Evolutionary conservation across 305 asterid species (phyloP), one percentile per base, ranked within the genome.

Genomic region (Caryopteris hybrid): DNA sequence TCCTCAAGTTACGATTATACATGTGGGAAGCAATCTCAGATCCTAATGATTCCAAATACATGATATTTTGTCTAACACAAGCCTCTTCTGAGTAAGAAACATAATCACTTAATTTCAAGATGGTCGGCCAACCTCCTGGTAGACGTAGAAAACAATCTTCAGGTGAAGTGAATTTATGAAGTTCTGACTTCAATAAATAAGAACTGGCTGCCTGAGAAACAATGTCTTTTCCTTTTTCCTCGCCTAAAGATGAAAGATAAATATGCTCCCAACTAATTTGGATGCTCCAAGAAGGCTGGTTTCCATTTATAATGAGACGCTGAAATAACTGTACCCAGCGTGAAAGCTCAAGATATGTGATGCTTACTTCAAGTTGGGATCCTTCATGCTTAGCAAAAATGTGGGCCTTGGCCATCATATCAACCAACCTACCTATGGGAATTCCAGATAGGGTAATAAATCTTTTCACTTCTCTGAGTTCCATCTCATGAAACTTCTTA

Each of bases 91-190:
- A 78, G 77, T 84, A 75, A 70, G 72, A 74, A 64, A 89, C 83
- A 71, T 77, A 86, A 80, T 91, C 97, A 76, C 83, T 80, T 61
- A 86, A 54, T 72, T 76, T 88, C 86, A 95, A 78, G 65, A 95
- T 96, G 45, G 75, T 58, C 47, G 99, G 98, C 99, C 99, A 95
- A 27, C 96, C 97, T 64, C 96, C 98, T 9, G 97, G 99, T 74
- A 84, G 66, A 73, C 79, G 76, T 60, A 91, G 71, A 55, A 80
- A 73, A 70, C 78, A 54, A 73, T 85, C 95, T 45, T 80, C 83
- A 55, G 73, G 55, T 27, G 79, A 79, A 71, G 82, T 66, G 72
- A 76, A 75, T 68, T 74, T 74, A 59, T 69, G 70, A 48, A 85
- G 73, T 61, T 86, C 83, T 20, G 70, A 62, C 58, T 17, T 71